A percentile compares a stretch with the other conserved stretches of the same genome.
Conservation (phyloP, 371 early-diverging fungal genomes). For the Coemansia sp. region DNA sequence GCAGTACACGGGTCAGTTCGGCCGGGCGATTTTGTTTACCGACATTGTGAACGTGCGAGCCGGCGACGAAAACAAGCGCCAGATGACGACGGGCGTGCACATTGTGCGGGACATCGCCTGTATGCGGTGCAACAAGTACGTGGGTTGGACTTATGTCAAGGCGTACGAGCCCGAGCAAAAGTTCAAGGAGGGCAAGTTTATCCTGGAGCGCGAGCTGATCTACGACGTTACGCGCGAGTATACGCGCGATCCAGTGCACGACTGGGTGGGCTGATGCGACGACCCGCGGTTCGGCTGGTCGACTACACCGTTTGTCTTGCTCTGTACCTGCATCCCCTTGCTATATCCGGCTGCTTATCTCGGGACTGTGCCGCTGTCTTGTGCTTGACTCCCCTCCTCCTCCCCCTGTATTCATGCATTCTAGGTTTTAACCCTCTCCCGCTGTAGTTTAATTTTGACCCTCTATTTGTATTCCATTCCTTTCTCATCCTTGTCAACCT, state of each 20-base stretch:
- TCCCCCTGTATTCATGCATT: neutral
- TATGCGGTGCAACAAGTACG: slow-evolving; percentile 51
- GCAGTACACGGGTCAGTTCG: slow-evolving; percentile 60
- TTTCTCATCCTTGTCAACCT: neutral
- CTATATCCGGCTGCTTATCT: neutral
- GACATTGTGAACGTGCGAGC: slow-evolving; percentile 53
- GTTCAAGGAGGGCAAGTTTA: slow-evolving; percentile 64
- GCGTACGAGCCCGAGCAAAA: slow-evolving; percentile 57
- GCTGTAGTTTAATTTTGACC: slow-evolving; percentile 6
- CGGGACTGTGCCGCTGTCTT: neutral
- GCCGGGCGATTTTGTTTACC: slow-evolving; percentile 57
- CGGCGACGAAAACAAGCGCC: slow-evolving; percentile 53
- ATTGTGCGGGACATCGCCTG: slow-evolving; percentile 60
- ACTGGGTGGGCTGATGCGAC: neutral
- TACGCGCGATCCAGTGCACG: neutral
- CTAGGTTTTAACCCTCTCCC: neutral
- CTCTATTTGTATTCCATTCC: slow-evolving; percentile 1
- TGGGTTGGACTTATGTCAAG: slow-evolving; percentile 63
- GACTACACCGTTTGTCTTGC: neutral
- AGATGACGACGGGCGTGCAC: slow-evolving; percentile 65
- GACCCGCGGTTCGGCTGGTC: neutral
- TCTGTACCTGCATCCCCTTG: neutral
- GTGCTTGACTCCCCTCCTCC: slow-evolving; percentile 2
- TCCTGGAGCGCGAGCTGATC: slow-evolving; percentile 52
- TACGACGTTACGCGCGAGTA: slow-evolving; percentile 39